phyloP scores from a whole-genome alignment of 2,329 filamentous ascomycete species.

The Seiridium unicorne region DNA sequence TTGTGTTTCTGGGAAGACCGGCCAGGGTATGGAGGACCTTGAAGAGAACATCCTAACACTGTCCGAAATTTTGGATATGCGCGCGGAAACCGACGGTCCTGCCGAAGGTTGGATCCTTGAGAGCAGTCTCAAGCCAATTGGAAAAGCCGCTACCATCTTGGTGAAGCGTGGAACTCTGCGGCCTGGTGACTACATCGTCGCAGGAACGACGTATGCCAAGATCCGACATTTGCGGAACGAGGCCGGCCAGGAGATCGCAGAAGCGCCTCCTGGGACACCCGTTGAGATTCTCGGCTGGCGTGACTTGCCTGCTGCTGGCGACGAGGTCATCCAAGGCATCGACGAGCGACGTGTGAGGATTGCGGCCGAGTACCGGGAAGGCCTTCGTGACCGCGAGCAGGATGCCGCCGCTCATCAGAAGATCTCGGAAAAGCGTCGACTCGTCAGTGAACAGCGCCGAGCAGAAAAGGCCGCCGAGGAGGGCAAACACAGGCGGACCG shows the following conservation, averaged over 20 bases:
- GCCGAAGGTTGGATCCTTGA: conserved; percentile 95
- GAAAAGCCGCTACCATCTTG: conserved; percentile 84
- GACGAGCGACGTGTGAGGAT: conserved; percentile 76
- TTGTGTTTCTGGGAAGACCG: conserved; percentile 89
- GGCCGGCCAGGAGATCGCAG: conserved; percentile 67
- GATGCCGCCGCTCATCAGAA: conserved; percentile 75
- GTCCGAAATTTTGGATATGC: conserved; percentile 86
- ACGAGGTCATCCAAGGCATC: conserved; percentile 79
- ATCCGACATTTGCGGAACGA: conserved; percentile 86
- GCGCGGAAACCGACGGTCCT: conserved; percentile 72
- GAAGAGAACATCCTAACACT: conserved; percentile 88
- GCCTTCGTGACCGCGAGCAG: conserved; percentile 68
- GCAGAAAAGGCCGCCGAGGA: conserved; percentile 48
- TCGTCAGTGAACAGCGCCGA: conserved; percentile 58
- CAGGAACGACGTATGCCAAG: conserved; percentile 83
- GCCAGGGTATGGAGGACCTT: conserved; percentile 83
- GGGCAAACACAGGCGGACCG: conserved; percentile 23
- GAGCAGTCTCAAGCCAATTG: conserved; percentile 80
- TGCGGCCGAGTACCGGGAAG: conserved; percentile 73
- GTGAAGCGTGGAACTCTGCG: conserved; percentile 84
- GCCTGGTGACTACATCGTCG: conserved; percentile 79
- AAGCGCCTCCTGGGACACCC: conserved; percentile 83
- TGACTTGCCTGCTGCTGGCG: conserved; percentile 76
- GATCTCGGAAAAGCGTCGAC: conserved; percentile 65
- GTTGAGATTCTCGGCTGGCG: conserved; percentile 96